phyloP scores from a whole-genome alignment of 768 basidiomycete genomes.

The Psilocybe tampanensis region DNA sequence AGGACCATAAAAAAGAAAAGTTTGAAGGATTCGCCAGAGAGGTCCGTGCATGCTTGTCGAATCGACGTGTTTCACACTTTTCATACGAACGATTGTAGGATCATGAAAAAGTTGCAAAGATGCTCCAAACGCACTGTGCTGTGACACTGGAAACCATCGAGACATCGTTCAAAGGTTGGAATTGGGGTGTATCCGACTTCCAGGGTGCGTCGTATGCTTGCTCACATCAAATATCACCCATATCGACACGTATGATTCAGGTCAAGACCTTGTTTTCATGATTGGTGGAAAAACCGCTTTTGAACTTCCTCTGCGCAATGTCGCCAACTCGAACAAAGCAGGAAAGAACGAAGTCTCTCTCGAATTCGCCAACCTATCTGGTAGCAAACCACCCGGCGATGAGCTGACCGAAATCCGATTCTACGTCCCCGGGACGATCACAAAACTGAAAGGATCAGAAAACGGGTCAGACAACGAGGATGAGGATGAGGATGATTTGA shows the following conservation, averaged over 20 bases:
- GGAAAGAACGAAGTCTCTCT: slow-evolving; percentile 98
- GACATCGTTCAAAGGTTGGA: slow-evolving; percentile 92
- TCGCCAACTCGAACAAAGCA: slow-evolving; percentile 97
- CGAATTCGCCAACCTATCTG: slow-evolving; percentile 69
- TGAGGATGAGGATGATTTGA: slow-evolving; percentile 72
- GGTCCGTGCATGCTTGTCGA: slow-evolving; percentile 45
- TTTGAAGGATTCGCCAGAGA: slow-evolving; percentile 95
- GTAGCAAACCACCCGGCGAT: slow-evolving; percentile 54
- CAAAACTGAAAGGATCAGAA: slow-evolving; percentile 64
- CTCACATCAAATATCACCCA: not conserved
- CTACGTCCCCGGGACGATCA: slow-evolving; percentile 84
- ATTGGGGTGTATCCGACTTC: slow-evolving; percentile 96
- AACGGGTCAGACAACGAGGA: slow-evolving; percentile 75
- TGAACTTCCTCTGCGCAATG: slow-evolving; percentile 82
- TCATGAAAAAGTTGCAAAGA: slow-evolving; percentile 78
- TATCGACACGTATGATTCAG: slow-evolving; percentile 39
- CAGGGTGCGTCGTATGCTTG: slow-evolving; percentile 60
- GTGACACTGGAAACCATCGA: slow-evolving; percentile 87
- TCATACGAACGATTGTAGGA: slow-evolving; percentile 56
- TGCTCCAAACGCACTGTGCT: slow-evolving; percentile 87
- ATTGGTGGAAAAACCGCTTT: slow-evolving; percentile 89
- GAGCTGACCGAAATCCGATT: slow-evolving; percentile 97
- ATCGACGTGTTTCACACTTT: not conserved
- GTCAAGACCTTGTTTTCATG: slow-evolving; percentile 88
- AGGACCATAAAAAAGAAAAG: slow-evolving; percentile 75